Conservation (phyloP, 2,329 filamentous ascomycete species). For the Talaromyces rugulosus region DNA sequence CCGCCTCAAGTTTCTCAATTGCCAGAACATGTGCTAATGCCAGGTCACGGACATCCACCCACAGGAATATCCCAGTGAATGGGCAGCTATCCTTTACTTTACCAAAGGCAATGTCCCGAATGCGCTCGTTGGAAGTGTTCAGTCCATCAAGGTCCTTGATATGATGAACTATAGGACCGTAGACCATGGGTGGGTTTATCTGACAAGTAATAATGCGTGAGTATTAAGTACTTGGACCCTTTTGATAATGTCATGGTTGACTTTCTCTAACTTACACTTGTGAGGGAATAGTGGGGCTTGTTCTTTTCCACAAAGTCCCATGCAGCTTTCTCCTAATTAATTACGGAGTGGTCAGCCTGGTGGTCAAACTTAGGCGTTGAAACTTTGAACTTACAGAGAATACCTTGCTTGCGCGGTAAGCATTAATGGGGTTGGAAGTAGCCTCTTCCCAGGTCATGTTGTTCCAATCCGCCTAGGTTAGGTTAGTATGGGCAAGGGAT, state of each 20-base stretch:
- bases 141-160: slow-evolving; percentile 55
- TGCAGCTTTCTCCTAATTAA: slow-evolving; percentile 49
- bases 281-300: slow-evolving; percentile 52
- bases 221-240: background rate
- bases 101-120: slow-evolving; percentile 58
- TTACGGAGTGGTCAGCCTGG: background rate
- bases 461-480: slow-evolving; percentile 30
- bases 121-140: slow-evolving; percentile 66
- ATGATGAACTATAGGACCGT: slow-evolving; percentile 58
- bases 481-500: slow-evolving; percentile 10
- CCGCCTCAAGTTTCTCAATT: slow-evolving; percentile 34
- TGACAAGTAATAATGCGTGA: slow-evolving; percentile 24
- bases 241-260: background rate
- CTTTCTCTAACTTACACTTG: slow-evolving; percentile 15
- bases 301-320: slow-evolving; percentile 56
- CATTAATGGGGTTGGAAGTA: slow-evolving; percentile 24
- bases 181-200: slow-evolving; percentile 57
- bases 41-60: slow-evolving; percentile 46
- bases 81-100: slow-evolving; percentile 51
- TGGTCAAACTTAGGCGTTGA: background rate
- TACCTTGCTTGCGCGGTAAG: slow-evolving; percentile 52
- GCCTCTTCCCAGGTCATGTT: slow-evolving; percentile 29
- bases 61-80: slow-evolving; percentile 52
- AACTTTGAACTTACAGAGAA: slow-evolving; percentile 23
- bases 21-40: slow-evolving; percentile 39